These are phyloP conservation scores for Leishmania lainsoni DNA, from an alignment of 208 protist genomes.

Conservation along the genomic window DNA sequence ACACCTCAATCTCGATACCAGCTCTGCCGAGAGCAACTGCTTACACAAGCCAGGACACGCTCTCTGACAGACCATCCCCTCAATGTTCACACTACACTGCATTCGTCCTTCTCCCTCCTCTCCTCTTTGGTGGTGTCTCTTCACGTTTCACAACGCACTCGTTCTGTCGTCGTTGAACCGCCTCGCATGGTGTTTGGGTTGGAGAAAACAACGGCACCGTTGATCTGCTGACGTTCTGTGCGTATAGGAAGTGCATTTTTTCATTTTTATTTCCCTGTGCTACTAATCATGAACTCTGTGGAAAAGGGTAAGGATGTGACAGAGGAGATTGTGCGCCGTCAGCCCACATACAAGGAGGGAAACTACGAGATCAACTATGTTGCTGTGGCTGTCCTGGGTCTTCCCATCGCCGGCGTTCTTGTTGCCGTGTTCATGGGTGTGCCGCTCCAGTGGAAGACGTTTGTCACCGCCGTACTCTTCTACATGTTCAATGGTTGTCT, in stretches of 20 bases:
- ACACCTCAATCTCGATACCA: too few relatives aligned
- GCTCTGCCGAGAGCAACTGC: not conserved
- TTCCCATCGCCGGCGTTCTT: constrained; percentile 48
- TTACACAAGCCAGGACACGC: not conserved
- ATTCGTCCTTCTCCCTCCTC: not conserved
- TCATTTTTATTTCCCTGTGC: not conserved
- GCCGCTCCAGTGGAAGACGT: constrained; percentile 73
- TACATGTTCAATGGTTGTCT: constrained; percentile 88
- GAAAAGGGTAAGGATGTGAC: constrained; percentile 25
- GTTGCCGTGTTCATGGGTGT: constrained; percentile 45
- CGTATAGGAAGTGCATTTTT: not conserved
- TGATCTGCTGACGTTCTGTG: not conserved
- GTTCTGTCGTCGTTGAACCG: not conserved
- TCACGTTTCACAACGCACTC: not conserved
- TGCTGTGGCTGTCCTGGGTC: constrained; percentile 59
- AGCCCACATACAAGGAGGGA: constrained; percentile 57
- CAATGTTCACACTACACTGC: not conserved
- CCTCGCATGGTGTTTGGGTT: not conserved
- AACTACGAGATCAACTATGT: constrained; percentile 87
- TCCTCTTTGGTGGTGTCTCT: not conserved
- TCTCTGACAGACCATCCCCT: not conserved
- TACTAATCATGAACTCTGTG: constrained; percentile 18
- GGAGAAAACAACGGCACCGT: not conserved
- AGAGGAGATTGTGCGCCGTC: constrained; percentile 45
- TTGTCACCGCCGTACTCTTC: constrained; percentile 61